Base-by-base conservation (phyloP, 2,329 filamentous ascomycete genomes). In the Epichloe sp. region DNA sequence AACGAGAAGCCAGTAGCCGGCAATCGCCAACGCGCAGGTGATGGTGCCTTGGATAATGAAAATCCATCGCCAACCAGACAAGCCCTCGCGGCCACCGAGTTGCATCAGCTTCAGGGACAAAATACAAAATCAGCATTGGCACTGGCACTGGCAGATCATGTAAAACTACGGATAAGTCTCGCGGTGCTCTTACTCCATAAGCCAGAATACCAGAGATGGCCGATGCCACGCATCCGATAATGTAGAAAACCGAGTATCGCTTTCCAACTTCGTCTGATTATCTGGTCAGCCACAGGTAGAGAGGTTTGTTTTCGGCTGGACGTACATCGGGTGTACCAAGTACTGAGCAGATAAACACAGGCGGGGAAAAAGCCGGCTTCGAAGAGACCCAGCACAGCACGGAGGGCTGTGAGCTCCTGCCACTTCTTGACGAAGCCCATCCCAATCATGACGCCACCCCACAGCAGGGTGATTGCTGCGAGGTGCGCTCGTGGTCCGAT, bases 341-440 rank as follows among this genome's bases (percentile, higher is more conserved):
- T 85, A 53, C 78, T 83, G n/a, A 88, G 74, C 5, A 88, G 69
- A 60, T 86, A 88, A 0, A 85, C 81, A 48, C 78, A 83, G 48
- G 78, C 78, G 0, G 83, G 83, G 64, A 87, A 88, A 66, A 84
- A 86, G 0, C 83, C 79, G n/a, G 79, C 77, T 62, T 87, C 83
- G 26, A 86, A 72, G 2, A 82, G 55, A 47, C 83, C 84, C 15
- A 85, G 71, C 2, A 86, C 50, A 0, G 80, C 66, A 44, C 83
- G 70, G 40, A 83, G 64, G 0, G 68, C 79, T 0, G 78, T 68
- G 50, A 86, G 63, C 23, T 74, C 62, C 1, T 62, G 58, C 67
- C 75, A 83, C 12, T 67, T 67, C 38, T 73, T 65, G 44, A 75
- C 70, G 52, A 85, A 86, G 7, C 79, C 82, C 73, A 85, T 82